Evolutionary conservation across 2,329 filamentous ascomycete species (phyloP), one percentile per base, ranked within the genome.

Genomic region (Xylaria sp.): DNA sequence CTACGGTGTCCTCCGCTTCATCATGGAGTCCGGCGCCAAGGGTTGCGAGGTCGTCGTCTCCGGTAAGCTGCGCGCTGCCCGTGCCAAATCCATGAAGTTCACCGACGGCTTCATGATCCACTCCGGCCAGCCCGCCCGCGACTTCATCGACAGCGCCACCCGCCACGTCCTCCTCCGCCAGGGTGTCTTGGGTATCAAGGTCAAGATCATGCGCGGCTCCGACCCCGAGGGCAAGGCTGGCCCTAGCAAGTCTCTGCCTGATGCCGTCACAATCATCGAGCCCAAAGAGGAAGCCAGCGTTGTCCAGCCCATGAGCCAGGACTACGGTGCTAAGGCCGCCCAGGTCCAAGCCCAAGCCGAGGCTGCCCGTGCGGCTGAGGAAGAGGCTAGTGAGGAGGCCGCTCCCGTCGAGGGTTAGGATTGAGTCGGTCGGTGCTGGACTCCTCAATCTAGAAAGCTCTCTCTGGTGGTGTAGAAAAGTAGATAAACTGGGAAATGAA

Each of bases 71-170:
- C 91, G 95, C 79, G 95, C 95, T 82, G 95, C 95, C 78, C 93
- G 95, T 87, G 95, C 95, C 84, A 99, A 99, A 92, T 92, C 88
- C 86, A 99, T 99, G 95, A 99, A 99, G 91, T 99, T 99, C 91
- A 99, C 95, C 83, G 94, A 99, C 83, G 95, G 95, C 81, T 99
- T 99, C 92, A 99, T 99, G 95, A 99, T 99, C 85, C 95, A 99
- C 92, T 99, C 95, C 78, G 95, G 95, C 85, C 95, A 99, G 83
- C 95, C 95, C 78, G 95, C 94, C 79, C 94, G 96, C 85, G 95
- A 99, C 86, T 99, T 99, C 87, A 99, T 99, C 82, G 95, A 99
- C 88, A 88, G 85, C 78, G 96, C 96, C 75, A 98, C 95, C 78
- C 95, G 95, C 77, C 95, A 99, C 92, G 95, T 99, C 77, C 93